These are phyloP conservation scores for Candida coleopterorum DNA, from an alignment of 805 yeast genomes.

Conservation along the genomic window DNA sequence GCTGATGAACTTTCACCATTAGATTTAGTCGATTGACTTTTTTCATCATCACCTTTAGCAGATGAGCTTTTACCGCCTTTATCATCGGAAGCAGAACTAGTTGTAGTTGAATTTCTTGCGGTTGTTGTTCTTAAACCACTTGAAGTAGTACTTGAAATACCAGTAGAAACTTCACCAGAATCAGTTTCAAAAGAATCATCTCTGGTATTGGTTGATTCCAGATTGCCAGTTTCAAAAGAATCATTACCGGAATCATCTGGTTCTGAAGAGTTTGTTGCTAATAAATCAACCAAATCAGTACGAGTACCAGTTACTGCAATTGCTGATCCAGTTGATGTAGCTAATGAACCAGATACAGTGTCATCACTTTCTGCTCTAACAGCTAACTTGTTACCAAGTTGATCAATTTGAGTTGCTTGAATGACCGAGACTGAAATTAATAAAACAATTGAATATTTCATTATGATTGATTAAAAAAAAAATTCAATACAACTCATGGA, in stretches of 20 bases:
- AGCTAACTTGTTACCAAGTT: constrained; percentile 1
- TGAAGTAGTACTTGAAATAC: background rate
- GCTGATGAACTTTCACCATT: background rate
- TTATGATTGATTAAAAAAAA: constrained; percentile 1
- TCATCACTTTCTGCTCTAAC: constrained; percentile 9
- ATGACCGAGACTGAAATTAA: constrained; percentile 12
- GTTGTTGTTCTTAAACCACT: background rate
- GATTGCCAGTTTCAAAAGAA: constrained; percentile 4
- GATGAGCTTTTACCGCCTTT: background rate
- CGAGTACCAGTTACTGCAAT: too few species aligned
- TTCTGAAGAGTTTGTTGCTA: too few species aligned
- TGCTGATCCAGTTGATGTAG: background rate
- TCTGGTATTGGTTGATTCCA: constrained; percentile 3
- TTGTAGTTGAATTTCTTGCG: constrained; percentile 5
- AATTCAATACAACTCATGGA: constrained; percentile 5
- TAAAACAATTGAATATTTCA: constrained; percentile 11
- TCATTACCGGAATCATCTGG: constrained; percentile 5
- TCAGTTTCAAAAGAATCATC: constrained; percentile 6
- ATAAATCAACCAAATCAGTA: too few species aligned
- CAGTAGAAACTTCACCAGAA: constrained; percentile 5
- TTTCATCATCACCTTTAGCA: background rate
- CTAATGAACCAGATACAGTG: constrained; percentile 3
- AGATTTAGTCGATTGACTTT: background rate
- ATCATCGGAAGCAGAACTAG: background rate
- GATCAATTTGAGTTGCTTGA: constrained; percentile 4